These are phyloP conservation scores for Nitzschia palea DNA, from an alignment of 108 stramenopile genomes.

Conservation along the genomic window DNA sequence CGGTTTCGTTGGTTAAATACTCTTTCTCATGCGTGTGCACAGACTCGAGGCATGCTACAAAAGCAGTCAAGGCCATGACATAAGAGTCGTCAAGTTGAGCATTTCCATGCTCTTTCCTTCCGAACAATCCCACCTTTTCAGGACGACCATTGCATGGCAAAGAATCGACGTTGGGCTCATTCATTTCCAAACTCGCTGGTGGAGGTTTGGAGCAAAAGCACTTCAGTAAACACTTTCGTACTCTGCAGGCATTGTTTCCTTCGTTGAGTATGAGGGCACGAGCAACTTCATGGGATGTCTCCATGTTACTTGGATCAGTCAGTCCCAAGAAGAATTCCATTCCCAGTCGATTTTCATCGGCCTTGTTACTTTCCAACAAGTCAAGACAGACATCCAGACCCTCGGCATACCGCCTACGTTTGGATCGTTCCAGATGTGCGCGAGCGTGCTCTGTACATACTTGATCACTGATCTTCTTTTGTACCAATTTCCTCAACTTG, in stretches of 20 bases:
- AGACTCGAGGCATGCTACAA: conserved; percentile 1
- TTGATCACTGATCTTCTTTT: conserved; percentile 1
- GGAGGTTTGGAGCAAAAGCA: conserved; percentile 5
- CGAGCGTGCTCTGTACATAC: neutral
- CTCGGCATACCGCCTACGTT: neutral
- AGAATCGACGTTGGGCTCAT: too few relatives aligned
- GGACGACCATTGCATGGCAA: too few relatives aligned
- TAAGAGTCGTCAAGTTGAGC: neutral
- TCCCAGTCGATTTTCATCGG: conserved; percentile 10
- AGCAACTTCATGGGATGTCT: neutral
- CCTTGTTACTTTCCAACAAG: conserved; percentile 2
- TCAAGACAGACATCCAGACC: neutral
- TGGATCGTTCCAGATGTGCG: conserved; percentile 2
- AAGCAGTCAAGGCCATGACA: neutral
- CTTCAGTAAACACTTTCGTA: neutral
- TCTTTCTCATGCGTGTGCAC: conserved; percentile 1
- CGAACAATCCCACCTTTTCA: too few relatives aligned
- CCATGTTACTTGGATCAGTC: conserved; percentile 1
- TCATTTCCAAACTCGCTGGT: too few relatives aligned
- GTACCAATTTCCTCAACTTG: neutral
- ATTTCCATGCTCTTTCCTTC: too few relatives aligned
- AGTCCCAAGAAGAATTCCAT: conserved; percentile 5
- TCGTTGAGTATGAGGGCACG: conserved; percentile 10
- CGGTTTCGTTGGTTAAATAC: conserved; percentile 9
- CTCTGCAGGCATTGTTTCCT: neutral